Percentiles rank a stretch among this genome's conserved stretches.
phyloP scores from a whole-genome alignment of 768 basidiomycete genomes.

The Daedaleopsis sinensis region DNA sequence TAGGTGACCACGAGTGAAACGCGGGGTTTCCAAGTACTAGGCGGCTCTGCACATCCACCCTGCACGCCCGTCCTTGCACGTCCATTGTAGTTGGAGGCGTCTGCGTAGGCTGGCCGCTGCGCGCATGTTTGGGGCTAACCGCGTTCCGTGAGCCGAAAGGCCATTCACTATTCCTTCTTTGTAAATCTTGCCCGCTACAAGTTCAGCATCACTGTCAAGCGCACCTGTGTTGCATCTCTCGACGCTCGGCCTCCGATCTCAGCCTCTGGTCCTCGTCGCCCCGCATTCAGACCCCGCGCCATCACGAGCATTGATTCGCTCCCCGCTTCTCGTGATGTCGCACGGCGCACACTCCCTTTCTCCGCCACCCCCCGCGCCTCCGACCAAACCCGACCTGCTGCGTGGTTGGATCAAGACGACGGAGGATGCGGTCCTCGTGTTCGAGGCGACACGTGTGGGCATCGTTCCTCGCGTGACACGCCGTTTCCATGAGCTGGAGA shows the following conservation, averaged over 20 bases:
- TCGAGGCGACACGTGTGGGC: constrained; percentile 23
- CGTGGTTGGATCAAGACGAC: constrained; percentile 26
- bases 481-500: constrained; percentile 25
- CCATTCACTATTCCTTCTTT: background rate
- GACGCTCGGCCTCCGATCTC: background rate
- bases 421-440: constrained; percentile 23
- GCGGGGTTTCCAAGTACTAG: background rate
- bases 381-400: constrained; percentile 15
- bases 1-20: background rate
- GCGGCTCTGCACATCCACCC: background rate
- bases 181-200: background rate
- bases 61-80: background rate
- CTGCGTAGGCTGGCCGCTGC: too few species aligned
- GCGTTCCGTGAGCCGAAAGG: background rate
- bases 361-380: constrained; percentile 5
- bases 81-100: background rate
- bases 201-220: background rate
- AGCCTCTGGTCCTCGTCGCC: background rate
- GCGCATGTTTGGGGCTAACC: background rate
- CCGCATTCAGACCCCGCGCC: background rate
- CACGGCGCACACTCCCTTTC: background rate
- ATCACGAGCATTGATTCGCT: background rate
- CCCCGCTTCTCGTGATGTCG: background rate
- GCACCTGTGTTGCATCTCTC: background rate
- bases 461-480: constrained; percentile 24